Evolutionary conservation across 352 stramenopile genomes (phyloP).

Genomic region (Phytophthora ohioensis): DNA sequence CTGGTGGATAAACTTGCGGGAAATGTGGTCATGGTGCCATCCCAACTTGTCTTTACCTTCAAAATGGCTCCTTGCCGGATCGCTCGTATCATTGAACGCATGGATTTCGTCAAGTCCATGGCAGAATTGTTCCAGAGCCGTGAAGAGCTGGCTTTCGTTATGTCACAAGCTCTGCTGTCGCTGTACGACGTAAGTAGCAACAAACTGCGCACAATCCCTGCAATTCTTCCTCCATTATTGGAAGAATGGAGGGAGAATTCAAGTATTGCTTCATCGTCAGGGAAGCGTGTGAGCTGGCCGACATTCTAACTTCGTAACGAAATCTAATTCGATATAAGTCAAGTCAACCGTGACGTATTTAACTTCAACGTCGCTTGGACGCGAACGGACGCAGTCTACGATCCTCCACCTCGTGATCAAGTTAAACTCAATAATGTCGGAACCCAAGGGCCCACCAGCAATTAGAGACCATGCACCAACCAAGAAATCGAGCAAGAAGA

Average conservation of each 20-base stretch:
- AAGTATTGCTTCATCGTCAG: neutral
- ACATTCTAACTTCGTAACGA: constrained; percentile 16
- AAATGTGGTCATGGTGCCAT: constrained; percentile 13
- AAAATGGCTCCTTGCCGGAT: constrained; percentile 9
- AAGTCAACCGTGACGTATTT: constrained; percentile 2
- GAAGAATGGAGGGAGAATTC: neutral
- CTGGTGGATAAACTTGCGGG: constrained; percentile 11
- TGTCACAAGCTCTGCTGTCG: constrained; percentile 8
- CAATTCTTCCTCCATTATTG: neutral
- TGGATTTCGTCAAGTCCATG: constrained; percentile 18
- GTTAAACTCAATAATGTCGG: constrained; percentile 38
- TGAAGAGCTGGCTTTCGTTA: constrained; percentile 22
- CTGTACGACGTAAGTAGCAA: constrained; percentile 1
- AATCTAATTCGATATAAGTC: too few species aligned
- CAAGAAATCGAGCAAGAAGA: constrained; percentile 54
- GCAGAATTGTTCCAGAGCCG: constrained; percentile 3
- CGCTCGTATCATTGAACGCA: constrained; percentile 10
- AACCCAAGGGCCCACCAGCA: constrained; percentile 40
- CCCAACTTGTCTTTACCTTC: constrained; percentile 16
- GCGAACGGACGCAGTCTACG: constrained; percentile 20
- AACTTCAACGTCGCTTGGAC: constrained; percentile 13
- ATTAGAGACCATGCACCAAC: constrained; percentile 10
- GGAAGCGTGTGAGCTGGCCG: constrained; percentile 9
- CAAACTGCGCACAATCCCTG: neutral
- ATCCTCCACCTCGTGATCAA: constrained; percentile 1